These are phyloP conservation scores for Withania somnifera DNA, from an alignment of 305 asterid genomes.

Conservation along the genomic window DNA sequence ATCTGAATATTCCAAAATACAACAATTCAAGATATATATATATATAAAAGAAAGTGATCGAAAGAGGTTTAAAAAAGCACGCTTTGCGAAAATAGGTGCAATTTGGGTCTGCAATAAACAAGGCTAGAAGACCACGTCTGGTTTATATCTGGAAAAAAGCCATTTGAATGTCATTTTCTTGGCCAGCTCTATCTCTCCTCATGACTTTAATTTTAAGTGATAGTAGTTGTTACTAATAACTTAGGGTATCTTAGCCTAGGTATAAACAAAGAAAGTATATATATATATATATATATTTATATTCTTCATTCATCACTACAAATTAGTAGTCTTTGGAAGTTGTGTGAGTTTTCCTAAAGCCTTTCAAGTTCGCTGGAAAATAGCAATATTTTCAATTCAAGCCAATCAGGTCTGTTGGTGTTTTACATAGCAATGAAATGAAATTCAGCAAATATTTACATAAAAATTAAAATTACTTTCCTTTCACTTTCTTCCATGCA, in stretches of 20 bases:
- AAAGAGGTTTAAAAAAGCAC: no score
- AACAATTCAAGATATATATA: no score
- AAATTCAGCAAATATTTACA: no score
- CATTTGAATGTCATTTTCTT: constrained; percentile 40
- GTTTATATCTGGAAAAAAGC: constrained; percentile 30
- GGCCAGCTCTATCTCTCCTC: constrained; percentile 20
- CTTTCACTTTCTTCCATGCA: constrained; percentile 1
- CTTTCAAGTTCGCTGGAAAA: constrained; percentile 44
- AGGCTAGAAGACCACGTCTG: constrained; percentile 36
- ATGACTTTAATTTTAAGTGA: constrained; percentile 4
- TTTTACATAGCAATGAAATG: neutral
- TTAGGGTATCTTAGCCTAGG: no score
- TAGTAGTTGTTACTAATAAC: constrained; percentile 15
- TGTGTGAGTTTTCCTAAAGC: constrained; percentile 33
- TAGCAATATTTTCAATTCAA: constrained; percentile 46
- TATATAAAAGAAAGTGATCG: no score
- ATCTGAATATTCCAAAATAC: no score
- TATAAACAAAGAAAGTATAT: constrained; percentile 27
- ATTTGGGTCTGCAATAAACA: neutral
- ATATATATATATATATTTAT: constrained; percentile 9
- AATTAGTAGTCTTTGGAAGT: constrained; percentile 25
- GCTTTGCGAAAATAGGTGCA: neutral
- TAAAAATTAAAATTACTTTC: neutral
- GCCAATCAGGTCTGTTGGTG: constrained; percentile 33
- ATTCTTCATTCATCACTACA: neutral